Evolutionary conservation across 257 asterid species (phyloP).

Genomic region (Thymus mandschuricus): DNA sequence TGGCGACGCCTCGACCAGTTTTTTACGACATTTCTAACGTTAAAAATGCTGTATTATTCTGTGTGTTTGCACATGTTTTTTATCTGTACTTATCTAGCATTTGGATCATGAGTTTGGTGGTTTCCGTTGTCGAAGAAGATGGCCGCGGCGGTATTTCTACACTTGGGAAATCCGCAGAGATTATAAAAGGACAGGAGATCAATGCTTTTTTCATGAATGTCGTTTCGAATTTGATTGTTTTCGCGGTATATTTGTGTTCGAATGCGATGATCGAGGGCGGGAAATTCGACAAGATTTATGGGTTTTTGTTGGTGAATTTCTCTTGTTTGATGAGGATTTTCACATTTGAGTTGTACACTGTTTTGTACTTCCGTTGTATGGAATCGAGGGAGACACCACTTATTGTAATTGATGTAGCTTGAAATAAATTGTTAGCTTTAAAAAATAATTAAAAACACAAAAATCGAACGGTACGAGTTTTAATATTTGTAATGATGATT

Average conservation of each 20-base stretch:
- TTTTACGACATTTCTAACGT: not conserved
- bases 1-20: conserved; percentile 16
- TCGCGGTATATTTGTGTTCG: conserved; percentile 19
- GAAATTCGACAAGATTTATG: conserved; percentile 10
- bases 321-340: conserved; percentile 31
- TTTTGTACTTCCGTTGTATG: conserved; percentile 18
- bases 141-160: conserved; percentile 28
- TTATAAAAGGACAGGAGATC: conserved; percentile 20
- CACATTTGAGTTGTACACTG: conserved; percentile 25
- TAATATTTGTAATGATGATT: no score
- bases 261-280: not conserved
- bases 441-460: no score
- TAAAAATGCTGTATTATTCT: not conserved
- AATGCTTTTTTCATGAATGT: conserved; percentile 25
- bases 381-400: not conserved
- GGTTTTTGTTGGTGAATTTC: conserved; percentile 24
- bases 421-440: not conserved
- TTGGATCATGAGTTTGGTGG: conserved; percentile 34
- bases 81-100: conserved; percentile 28
- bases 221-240: conserved; percentile 9
- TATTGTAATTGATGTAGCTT: not conserved
- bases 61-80: not conserved
- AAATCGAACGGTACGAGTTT: no score
- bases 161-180: conserved; percentile 31
- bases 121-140: conserved; percentile 30